These are phyloP conservation scores for Sisymbrium irio DNA, from an alignment of 345 rosid genomes.

Conservation along the genomic window DNA sequence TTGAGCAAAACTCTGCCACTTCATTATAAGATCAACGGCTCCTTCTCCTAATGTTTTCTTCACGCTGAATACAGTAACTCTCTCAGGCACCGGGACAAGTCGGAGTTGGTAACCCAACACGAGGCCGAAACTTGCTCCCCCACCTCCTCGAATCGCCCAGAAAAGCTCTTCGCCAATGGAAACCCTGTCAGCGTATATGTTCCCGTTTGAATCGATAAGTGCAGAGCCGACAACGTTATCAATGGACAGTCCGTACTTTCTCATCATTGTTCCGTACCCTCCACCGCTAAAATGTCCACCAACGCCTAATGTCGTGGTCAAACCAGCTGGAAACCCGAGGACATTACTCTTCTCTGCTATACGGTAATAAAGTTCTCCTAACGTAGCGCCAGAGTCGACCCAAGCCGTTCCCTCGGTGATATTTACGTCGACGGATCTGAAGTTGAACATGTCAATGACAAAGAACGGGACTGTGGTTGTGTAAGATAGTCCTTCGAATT, in stretches of 20 bases:
- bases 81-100: conserved; percentile 44
- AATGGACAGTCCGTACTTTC: conserved; percentile 50
- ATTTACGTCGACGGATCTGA: conserved; percentile 31
- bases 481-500: conserved; percentile 47
- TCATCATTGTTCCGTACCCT: conserved; percentile 53
- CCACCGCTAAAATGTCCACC: conserved; percentile 62
- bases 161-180: conserved; percentile 60
- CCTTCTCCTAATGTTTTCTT: conserved; percentile 23
- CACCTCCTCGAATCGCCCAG: conserved; percentile 64
- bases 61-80: conserved; percentile 27
- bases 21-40: conserved; percentile 22
- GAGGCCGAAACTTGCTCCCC: conserved; percentile 57
- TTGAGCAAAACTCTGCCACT: conserved; percentile 31
- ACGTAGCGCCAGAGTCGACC: conserved; percentile 43
- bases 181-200: conserved; percentile 32
- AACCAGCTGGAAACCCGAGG: conserved; percentile 45
- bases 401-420: conserved; percentile 29
- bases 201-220: conserved; percentile 37
- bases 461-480: conserved; percentile 39
- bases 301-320: conserved; percentile 40
- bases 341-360: conserved; percentile 38
- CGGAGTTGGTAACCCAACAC: conserved; percentile 42
- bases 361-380: conserved; percentile 38
- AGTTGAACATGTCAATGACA: conserved; percentile 36
- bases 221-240: conserved; percentile 50